A percentile compares a stretch with the other conserved stretches of the same genome.
Evolutionary conservation across 257 asterid genomes (phyloP).

Genomic region (Leonotis leonurus): DNA sequence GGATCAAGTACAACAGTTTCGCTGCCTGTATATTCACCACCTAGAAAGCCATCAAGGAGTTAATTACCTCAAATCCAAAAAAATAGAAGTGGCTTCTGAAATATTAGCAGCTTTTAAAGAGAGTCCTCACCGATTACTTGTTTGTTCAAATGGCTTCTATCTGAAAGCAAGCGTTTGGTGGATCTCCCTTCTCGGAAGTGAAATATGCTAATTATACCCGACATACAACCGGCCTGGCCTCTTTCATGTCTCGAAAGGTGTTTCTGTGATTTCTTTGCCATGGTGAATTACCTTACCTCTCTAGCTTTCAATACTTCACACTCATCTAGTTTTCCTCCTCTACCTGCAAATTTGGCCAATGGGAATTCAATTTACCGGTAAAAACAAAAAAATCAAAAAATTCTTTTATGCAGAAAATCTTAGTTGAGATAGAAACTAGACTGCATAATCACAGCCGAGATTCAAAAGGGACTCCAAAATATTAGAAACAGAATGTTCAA

Average conservation of each 20-base stretch:
- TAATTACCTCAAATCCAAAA: neutral
- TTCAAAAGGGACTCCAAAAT: too few relatives aligned
- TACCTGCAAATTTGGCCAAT: constrained; percentile 22
- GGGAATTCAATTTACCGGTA: too few relatives aligned
- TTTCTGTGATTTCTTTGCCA: constrained; percentile 77
- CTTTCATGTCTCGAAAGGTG: constrained; percentile 48
- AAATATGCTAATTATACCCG: constrained; percentile 73
- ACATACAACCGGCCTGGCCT: constrained; percentile 73
- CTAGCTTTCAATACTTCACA: constrained; percentile 19
- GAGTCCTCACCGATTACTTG: constrained; percentile 45
- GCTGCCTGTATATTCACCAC: constrained; percentile 30
- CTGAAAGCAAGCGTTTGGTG: constrained; percentile 61
- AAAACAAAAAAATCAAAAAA: neutral
- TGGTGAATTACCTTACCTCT: constrained; percentile 13
- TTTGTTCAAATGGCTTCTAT: constrained; percentile 44
- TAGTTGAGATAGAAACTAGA: neutral
- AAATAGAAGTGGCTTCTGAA: neutral
- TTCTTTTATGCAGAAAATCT: too few relatives aligned
- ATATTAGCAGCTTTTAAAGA: too few relatives aligned
- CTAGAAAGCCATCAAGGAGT: constrained; percentile 17
- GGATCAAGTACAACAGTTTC: constrained; percentile 15
- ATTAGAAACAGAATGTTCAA: too few relatives aligned
- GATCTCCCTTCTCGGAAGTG: constrained; percentile 74
- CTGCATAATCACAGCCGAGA: neutral
- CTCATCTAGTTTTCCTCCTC: constrained; percentile 12